Conservation (phyloP, 257 asterid genomes). For the Eustoma russellianum region DNA sequence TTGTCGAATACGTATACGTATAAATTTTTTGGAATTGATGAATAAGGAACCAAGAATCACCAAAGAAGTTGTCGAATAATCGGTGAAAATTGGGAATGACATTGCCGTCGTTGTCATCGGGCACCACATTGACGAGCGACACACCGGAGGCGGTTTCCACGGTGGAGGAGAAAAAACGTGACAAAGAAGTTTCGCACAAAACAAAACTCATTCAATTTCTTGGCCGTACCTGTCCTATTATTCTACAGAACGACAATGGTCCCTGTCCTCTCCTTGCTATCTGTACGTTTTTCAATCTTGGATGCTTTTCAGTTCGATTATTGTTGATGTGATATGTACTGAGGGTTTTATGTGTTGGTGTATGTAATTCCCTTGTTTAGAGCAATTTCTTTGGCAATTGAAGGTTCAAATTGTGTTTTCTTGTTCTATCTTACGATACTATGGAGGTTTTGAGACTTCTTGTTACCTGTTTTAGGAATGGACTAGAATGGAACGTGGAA, state of each 20-base stretch:
- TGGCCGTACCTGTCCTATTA: slow-evolving; percentile 68
- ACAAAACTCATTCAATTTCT: slow-evolving; percentile 72
- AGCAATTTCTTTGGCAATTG: too few relatives aligned
- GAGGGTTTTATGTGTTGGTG: too few relatives aligned
- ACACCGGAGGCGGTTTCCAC: slow-evolving; percentile 3
- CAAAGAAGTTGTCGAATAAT: background rate
- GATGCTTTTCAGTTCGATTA: background rate
- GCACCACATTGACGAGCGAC: slow-evolving; percentile 6
- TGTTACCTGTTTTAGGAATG: too few relatives aligned
- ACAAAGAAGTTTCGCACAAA: slow-evolving; percentile 50
- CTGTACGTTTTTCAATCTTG: slow-evolving; percentile 53
- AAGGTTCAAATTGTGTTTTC: background rate
- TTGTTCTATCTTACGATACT: background rate
- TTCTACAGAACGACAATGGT: slow-evolving; percentile 94
- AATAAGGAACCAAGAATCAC: too few relatives aligned
- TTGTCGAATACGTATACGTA: background rate
- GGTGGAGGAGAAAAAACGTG: slow-evolving; percentile 22
- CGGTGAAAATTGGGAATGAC: slow-evolving; percentile 10
- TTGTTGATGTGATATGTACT: too few relatives aligned
- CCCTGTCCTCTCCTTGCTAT: slow-evolving; percentile 98
- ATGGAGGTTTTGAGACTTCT: background rate
- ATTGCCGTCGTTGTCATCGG: slow-evolving; percentile 10
- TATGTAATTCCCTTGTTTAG: too few relatives aligned
- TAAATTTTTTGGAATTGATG: background rate
- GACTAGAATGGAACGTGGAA: too few relatives aligned